phyloP scores from a whole-genome alignment of 202 grass and related monocot genomes.

The Hordeum pubiflorum region DNA sequence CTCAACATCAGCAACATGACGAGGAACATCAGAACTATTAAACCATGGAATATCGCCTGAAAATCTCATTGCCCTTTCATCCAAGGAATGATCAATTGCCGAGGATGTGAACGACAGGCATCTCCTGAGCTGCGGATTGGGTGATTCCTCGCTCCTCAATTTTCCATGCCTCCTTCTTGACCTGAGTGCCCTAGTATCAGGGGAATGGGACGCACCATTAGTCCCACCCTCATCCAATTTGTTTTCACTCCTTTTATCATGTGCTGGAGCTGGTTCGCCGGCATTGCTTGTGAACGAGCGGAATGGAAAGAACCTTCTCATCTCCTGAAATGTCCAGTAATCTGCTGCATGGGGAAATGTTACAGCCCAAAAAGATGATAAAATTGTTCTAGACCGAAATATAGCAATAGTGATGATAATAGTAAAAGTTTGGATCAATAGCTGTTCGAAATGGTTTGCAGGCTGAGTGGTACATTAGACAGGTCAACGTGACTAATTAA shows the following conservation, averaged over 20 bases:
- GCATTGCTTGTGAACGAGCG: conserved; percentile 46
- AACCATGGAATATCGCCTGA: conserved; percentile 25
- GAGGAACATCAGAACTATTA: conserved; percentile 34
- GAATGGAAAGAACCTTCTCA: conserved; percentile 79
- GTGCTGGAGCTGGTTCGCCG: conserved; percentile 11
- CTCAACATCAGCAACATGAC: conserved; percentile 38
- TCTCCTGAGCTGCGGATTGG: conserved; percentile 48
- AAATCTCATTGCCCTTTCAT: conserved; percentile 33
- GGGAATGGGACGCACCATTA: conserved; percentile 23
- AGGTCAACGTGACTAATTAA: not conserved
- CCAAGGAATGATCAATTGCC: conserved; percentile 18
- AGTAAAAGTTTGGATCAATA: not conserved
- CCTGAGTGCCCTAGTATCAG: conserved; percentile 30
- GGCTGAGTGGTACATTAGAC: not conserved
- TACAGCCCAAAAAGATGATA: not conserved
- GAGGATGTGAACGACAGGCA: conserved; percentile 59
- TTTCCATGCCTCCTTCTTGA: conserved; percentile 30
- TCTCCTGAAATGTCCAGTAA: conserved; percentile 10
- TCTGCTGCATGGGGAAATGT: conserved; percentile 13
- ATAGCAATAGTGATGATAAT: not conserved
- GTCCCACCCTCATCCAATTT: conserved; percentile 10
- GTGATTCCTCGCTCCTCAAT: conserved; percentile 30
- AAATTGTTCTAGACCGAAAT: not conserved
- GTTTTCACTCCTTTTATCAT: conserved; percentile 35
- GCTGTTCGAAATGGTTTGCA: not conserved